Conservation (phyloP, 2,329 filamentous ascomycete species). For the Alternaria tenuissima region DNA sequence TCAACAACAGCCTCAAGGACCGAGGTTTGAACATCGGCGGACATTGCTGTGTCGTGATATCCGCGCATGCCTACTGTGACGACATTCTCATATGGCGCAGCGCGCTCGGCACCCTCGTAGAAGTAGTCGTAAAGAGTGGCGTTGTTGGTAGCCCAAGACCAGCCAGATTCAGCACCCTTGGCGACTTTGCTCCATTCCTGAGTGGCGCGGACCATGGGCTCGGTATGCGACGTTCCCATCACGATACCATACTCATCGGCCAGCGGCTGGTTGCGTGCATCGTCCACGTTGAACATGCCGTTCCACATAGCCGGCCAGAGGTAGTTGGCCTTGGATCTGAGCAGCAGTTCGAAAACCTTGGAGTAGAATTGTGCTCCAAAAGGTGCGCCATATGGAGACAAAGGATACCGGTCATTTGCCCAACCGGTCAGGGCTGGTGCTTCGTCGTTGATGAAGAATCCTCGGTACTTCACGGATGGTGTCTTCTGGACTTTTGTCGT, state of each 20-base stretch:
- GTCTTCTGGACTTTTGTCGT: constrained; percentile 65
- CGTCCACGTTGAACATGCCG: constrained; percentile 76
- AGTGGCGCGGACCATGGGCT: constrained; percentile 71
- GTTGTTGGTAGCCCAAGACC: constrained; percentile 76
- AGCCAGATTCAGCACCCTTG: constrained; percentile 61
- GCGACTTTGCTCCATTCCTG: constrained; percentile 59
- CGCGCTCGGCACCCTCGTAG: constrained; percentile 69
- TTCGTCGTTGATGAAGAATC: constrained; percentile 76
- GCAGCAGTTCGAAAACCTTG: constrained; percentile 73
- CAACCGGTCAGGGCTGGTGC: constrained; percentile 73
- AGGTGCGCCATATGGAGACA: constrained; percentile 54
- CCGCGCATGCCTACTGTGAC: constrained; percentile 76
- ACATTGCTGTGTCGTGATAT: constrained; percentile 70
- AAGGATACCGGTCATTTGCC: constrained; percentile 64
- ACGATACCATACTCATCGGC: constrained; percentile 79
- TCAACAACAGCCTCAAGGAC: constrained; percentile 68
- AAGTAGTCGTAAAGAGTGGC: constrained; percentile 74
- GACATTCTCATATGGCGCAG: constrained; percentile 71
- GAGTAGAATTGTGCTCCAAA: constrained; percentile 70
- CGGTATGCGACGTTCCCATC: constrained; percentile 75
- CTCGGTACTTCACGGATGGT: constrained; percentile 72
- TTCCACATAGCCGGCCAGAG: constrained; percentile 78
- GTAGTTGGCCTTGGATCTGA: constrained; percentile 76
- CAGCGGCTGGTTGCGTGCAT: constrained; percentile 71
- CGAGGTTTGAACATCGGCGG: constrained; percentile 63